Conservation (phyloP, 371 early-diverging fungal species). For the Mortierella sp. region DNA sequence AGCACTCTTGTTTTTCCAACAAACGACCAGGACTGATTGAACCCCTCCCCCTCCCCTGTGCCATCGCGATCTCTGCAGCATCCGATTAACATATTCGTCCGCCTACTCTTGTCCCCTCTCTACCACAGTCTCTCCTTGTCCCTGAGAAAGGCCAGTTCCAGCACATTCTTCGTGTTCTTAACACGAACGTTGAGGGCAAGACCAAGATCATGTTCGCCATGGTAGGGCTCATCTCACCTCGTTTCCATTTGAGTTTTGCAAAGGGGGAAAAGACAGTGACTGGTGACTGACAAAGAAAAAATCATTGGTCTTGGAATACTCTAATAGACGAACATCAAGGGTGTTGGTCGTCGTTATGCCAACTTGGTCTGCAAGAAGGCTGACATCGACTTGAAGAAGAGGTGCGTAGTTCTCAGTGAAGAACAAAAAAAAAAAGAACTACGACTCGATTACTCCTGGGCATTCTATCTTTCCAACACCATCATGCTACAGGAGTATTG, state of each 20-base stretch:
- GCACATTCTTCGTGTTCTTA: slow-evolving; percentile 99
- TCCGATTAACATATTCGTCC: too few relatives aligned
- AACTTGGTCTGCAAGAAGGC: slow-evolving; percentile 99
- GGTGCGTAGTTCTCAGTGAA: slow-evolving; percentile 57
- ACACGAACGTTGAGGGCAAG: slow-evolving; percentile 99
- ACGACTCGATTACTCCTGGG: too few relatives aligned
- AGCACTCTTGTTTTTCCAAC: too few relatives aligned
- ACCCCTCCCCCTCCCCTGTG: too few relatives aligned
- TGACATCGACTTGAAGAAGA: slow-evolving; percentile 94
- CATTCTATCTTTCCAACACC: not conserved
- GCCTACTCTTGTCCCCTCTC: too few relatives aligned
- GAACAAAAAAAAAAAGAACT: too few relatives aligned
- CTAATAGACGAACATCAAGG: slow-evolving; percentile 91
- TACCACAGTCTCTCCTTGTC: slow-evolving; percentile 84
- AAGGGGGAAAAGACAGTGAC: too few relatives aligned
- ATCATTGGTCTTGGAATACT: not conserved
- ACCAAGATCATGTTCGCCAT: slow-evolving; percentile 96
- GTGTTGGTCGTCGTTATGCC: slow-evolving; percentile 98
- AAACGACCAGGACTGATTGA: too few relatives aligned
- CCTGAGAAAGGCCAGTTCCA: slow-evolving; percentile 94
- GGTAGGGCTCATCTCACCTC: slow-evolving; percentile 32
- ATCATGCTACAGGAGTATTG: too few relatives aligned
- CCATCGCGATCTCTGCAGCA: too few relatives aligned
- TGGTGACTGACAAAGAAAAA: too few relatives aligned
- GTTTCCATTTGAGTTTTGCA: too few relatives aligned